Percentiles rank a stretch among this genome's conserved stretches.
Conservation (phyloP, 1,284 basidiomycete species). For the Ceratobasidium sp. region DNA sequence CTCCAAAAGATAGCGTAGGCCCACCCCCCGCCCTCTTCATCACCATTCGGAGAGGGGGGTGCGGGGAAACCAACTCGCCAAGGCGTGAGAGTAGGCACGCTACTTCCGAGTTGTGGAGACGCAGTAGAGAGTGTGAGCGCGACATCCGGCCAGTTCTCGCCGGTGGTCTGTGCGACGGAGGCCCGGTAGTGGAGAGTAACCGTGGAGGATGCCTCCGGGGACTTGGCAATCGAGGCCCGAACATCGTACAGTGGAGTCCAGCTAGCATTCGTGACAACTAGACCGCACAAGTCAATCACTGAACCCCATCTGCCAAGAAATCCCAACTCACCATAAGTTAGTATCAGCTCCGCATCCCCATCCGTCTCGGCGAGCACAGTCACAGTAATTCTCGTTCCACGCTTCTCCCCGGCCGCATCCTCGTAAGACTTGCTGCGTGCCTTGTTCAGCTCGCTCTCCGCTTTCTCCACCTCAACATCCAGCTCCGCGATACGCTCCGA, state of each 20-base stretch:
- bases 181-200: conserved; percentile 45
- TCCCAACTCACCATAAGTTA: conserved; percentile 42
- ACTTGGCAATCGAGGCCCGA: conserved; percentile 42
- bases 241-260: conserved; percentile 46
- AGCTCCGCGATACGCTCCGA: conserved; percentile 24
- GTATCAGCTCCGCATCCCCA: conserved; percentile 39
- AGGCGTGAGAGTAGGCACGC: conserved; percentile 40
- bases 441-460: conserved; percentile 29
- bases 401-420: conserved; percentile 37
- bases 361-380: conserved; percentile 39
- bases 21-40: no score
- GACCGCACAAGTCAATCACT: not conserved
- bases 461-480: conserved; percentile 35
- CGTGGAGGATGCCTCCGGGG: conserved; percentile 5
- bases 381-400: conserved; percentile 41
- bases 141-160: conserved; percentile 44
- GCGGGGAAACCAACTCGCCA: conserved; percentile 37
- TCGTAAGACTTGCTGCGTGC: conserved; percentile 24
- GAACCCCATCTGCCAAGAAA: not conserved
- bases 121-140: conserved; percentile 43
- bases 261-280: conserved; percentile 44
- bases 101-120: conserved; percentile 42
- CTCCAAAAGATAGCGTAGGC: no score
- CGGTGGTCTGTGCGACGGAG: conserved; percentile 43
- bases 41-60: no score